These are phyloP conservation scores for Kentomonas sorsogonicus DNA, from an alignment of 208 protist species.

Conservation along the genomic window DNA sequence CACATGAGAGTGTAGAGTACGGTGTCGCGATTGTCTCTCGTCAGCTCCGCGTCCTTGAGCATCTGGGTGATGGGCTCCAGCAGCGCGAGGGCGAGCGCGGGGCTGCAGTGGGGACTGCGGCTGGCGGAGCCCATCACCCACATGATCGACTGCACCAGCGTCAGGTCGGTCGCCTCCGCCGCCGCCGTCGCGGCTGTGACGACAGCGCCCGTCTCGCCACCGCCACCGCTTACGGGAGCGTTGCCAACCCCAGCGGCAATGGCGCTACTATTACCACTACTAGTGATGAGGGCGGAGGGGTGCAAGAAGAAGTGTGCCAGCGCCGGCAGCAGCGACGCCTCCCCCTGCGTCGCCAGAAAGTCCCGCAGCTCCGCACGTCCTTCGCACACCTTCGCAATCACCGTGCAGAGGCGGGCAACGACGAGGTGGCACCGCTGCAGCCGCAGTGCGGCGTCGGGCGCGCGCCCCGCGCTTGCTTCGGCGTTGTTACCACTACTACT, in stretches of 20 bases:
- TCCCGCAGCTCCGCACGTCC: slow-evolving; percentile 21
- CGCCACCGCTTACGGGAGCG: background rate
- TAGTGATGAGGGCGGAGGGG: background rate
- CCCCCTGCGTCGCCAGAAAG: slow-evolving; percentile 20
- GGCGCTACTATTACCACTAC: too few relatives aligned
- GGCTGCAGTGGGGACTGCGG: slow-evolving; percentile 41
- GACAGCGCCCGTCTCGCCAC: background rate
- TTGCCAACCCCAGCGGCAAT: background rate
- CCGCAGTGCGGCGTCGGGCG: too few relatives aligned
- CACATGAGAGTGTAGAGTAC: slow-evolving; percentile 74
- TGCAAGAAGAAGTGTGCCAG: background rate
- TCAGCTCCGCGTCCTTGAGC: slow-evolving; percentile 36
- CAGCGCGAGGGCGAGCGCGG: slow-evolving; percentile 33
- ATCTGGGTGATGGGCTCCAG: slow-evolving; percentile 36
- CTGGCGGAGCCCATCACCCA: slow-evolving; percentile 69
- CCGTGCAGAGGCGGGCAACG: slow-evolving; percentile 32
- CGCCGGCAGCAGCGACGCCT: slow-evolving; percentile 13
- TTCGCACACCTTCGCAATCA: slow-evolving; percentile 37
- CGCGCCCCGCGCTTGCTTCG: too few relatives aligned
- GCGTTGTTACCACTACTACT: too few relatives aligned
- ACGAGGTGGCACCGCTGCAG: too few relatives aligned
- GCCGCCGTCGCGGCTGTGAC: background rate
- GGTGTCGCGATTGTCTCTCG: slow-evolving; percentile 26
- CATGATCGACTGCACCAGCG: slow-evolving; percentile 48
- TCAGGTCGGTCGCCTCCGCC: slow-evolving; percentile 6